Base-by-base conservation (phyloP, 2,329 filamentous ascomycete species). In the Calonectria naviculata region DNA sequence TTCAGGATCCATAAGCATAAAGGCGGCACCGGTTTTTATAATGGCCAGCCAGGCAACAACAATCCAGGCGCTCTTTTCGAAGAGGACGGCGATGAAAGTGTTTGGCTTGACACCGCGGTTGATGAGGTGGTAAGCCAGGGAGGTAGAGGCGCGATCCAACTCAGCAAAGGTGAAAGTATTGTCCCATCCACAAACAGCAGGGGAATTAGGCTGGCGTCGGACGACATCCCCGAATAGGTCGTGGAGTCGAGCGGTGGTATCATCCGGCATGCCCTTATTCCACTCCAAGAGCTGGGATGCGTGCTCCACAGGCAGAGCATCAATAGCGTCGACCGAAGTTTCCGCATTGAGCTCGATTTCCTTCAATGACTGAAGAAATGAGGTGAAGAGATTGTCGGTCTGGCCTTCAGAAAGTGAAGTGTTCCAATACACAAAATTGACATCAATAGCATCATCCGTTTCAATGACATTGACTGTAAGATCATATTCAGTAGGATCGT, bases 1-100 rank as follows among this genome's bases (percentile, higher is more conserved):
- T 38, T 58, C 52, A 12, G 52, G 52, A 15, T 58, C 52, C 52
- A 58, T 58, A 9, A 58, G 52, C 52, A 58, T 58, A 26, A 58
- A 58, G 52, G 31, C 52, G 26, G 52, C 52, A 15, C 52, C 52
- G 13, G 52, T 3, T 21, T 58, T 58, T 3, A 58, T 19, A 38
- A 58, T 58, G 12, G 52, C 52, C 12, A 58, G 13, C 52, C 52
- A 58, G 21, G 52, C n/a, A n/a, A 58, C 52, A 15, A 58, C 52
- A 15, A 58, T 58, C 52, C 52, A 58, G 38, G 52, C 52, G 31
- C 52, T 58, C 52, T 58, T 58, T 36, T 58, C 52, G 15, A 58
- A 58, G 15, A 58, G 52, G 12, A 58, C 31, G 28, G 52, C 52
- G 6, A 58, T 41, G 31, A 38, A 83, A 13, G 83, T 81, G 5